These are phyloP conservation scores for Lentithecium fluviatile DNA, from an alignment of 495 filamentous ascomycete genomes.

Conservation along the genomic window DNA sequence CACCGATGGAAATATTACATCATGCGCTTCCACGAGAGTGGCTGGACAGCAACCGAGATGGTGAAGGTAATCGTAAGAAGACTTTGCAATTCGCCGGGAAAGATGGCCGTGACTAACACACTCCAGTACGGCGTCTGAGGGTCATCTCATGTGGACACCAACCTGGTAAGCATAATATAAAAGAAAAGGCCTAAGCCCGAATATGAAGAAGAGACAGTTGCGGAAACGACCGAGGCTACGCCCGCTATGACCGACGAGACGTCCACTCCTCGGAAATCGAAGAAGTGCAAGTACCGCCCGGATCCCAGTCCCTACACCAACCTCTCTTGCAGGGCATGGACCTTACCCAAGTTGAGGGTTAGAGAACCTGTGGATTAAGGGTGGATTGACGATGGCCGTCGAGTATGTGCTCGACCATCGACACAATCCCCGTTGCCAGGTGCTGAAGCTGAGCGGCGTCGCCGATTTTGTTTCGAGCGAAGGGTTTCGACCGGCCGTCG, in stretches of 20 bases:
- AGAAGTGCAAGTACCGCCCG: neutral
- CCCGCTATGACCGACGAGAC: too few species aligned
- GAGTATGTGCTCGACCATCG: neutral
- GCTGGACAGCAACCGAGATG: neutral
- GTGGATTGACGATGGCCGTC: neutral
- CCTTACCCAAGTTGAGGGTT: neutral
- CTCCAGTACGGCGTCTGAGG: neutral
- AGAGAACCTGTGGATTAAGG: neutral
- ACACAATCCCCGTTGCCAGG: neutral
- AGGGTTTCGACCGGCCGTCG: neutral
- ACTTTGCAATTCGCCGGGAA: neutral
- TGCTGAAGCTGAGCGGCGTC: neutral
- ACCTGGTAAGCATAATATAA: too few species aligned
- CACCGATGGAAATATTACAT: neutral
- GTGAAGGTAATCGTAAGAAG: neutral
- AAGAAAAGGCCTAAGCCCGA: too few species aligned
- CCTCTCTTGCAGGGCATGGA: neutral
- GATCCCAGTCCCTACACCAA: neutral
- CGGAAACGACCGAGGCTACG: too few species aligned
- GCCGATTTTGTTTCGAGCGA: neutral
- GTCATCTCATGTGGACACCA: neutral
- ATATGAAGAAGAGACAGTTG: too few species aligned
- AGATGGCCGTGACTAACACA: neutral
- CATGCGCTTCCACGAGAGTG: neutral
- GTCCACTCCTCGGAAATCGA: too few species aligned